Conservation (phyloP, 305 asterid species). For the Fraxinus angustifolia region DNA sequence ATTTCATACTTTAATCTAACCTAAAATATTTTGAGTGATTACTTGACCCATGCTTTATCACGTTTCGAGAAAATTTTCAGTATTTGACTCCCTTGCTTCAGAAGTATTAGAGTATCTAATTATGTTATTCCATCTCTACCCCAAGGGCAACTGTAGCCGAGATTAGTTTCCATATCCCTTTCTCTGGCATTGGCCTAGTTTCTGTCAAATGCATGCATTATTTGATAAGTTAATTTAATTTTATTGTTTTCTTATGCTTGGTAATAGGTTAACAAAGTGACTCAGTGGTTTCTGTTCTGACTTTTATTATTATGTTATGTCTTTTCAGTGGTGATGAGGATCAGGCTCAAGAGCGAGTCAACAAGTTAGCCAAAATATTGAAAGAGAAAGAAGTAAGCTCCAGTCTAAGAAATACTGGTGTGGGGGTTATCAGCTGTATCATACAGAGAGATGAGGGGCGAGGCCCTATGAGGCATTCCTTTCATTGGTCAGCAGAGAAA, state of each 20-base stretch:
- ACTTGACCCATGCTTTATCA: neutral
- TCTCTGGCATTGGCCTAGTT: constrained; percentile 4
- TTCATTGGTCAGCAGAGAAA: constrained; percentile 79
- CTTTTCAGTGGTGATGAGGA: constrained; percentile 90
- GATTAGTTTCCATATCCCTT: neutral
- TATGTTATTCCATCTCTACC: neutral
- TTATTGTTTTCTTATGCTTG: neutral
- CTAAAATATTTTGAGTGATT: neutral
- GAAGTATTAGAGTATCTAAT: constrained; percentile 5
- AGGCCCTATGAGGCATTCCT: constrained; percentile 98
- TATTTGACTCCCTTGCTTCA: constrained; percentile 9
- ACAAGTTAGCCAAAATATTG: constrained; percentile 86
- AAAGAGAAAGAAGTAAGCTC: constrained; percentile 84
- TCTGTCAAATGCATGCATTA: neutral
- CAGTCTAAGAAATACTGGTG: constrained; percentile 81
- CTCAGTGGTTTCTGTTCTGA: too few relatives aligned
- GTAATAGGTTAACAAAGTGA: neutral
- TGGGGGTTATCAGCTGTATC: constrained; percentile 82
- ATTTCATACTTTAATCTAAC: neutral
- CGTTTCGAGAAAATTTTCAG: neutral
- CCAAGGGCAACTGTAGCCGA: neutral
- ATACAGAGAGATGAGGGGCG: constrained; percentile 98
- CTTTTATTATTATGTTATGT: constrained; percentile 12
- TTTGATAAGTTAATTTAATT: neutral
- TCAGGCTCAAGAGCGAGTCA: constrained; percentile 96